These are phyloP conservation scores for Furcasterigmium sp. DNA, from an alignment of 2,329 filamentous ascomycete species.

Conservation along the genomic window DNA sequence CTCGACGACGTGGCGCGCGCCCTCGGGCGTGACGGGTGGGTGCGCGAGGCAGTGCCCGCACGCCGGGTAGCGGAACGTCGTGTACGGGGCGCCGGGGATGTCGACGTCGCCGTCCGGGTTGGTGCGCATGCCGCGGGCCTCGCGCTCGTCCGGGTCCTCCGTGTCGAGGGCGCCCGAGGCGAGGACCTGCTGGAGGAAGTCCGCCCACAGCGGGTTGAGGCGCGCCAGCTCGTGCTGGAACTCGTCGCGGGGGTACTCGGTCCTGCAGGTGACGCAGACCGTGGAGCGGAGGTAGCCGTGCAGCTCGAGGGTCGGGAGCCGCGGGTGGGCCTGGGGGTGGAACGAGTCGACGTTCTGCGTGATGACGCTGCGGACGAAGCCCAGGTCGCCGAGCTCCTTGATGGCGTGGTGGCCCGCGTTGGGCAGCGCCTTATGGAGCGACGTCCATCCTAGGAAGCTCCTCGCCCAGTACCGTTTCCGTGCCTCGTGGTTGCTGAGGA, in stretches of 20 bases:
- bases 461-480: constrained; percentile 94
- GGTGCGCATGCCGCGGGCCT: constrained; percentile 65
- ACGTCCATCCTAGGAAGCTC: constrained; percentile 90
- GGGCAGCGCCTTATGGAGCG: constrained; percentile 69
- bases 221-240: constrained; percentile 73
- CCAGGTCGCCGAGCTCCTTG: constrained; percentile 88
- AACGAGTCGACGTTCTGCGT: constrained; percentile 99
- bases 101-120: constrained; percentile 97
- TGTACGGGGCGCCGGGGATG: constrained; percentile 79
- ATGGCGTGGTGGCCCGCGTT: constrained; percentile 79
- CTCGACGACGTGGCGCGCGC: constrained; percentile 53
- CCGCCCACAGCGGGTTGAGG: constrained; percentile 83
- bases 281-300: constrained; percentile 85
- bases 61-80: constrained; percentile 83
- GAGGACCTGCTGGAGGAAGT: constrained; percentile 67
- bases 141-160: constrained; percentile 67
- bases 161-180: constrained; percentile 71
- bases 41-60: constrained; percentile 73
- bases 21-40: constrained; percentile 50
- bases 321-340: constrained; percentile 71
- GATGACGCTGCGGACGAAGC: constrained; percentile 68
- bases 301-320: constrained; percentile 72
- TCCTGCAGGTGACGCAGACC: constrained; percentile 74
- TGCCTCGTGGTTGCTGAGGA: constrained; percentile 72
- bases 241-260: constrained; percentile 61